phyloP scores from a whole-genome alignment of 805 yeast genomes.

The Wickerhamomyces mucosus region DNA sequence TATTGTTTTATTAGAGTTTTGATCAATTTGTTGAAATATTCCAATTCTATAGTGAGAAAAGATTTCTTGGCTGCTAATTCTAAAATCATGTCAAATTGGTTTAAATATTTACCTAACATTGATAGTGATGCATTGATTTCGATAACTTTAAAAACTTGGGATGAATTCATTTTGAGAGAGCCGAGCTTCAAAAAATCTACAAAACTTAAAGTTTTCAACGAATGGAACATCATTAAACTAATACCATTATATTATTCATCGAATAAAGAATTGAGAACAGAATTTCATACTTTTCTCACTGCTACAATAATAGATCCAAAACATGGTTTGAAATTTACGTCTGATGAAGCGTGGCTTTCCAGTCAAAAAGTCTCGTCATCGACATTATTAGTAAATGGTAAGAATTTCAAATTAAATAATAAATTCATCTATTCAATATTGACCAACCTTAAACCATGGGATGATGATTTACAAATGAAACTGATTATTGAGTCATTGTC shows the following conservation, averaged over 20 bases:
- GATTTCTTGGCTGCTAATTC: constrained; percentile 49
- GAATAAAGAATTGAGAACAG: constrained; percentile 26
- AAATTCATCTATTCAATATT: constrained; percentile 55
- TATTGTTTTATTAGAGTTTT: constrained; percentile 52
- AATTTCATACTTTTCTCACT: constrained; percentile 37
- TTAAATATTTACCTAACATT: constrained; percentile 47
- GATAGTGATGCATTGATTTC: constrained; percentile 40
- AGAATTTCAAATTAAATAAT: constrained; percentile 53
- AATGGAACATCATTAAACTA: constrained; percentile 54
- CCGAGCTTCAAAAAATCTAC: constrained; percentile 51
- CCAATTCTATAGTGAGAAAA: constrained; percentile 50
- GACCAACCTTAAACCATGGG: constrained; percentile 72
- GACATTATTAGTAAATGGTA: constrained; percentile 36
- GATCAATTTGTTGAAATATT: constrained; percentile 37
- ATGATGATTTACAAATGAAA: constrained; percentile 52
- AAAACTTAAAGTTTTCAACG: constrained; percentile 71
- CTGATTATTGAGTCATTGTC: constrained; percentile 41
- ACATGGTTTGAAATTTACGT: constrained; percentile 34
- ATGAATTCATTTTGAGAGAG: constrained; percentile 46
- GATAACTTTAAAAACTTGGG: constrained; percentile 37
- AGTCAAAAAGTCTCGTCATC: constrained; percentile 4
- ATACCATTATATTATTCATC: constrained; percentile 39
- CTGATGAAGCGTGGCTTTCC: constrained; percentile 43
- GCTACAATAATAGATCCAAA: constrained; percentile 39
- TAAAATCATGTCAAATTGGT: constrained; percentile 55